A percentile compares a stretch with the other conserved stretches of the same genome.
These are phyloP conservation scores for Auriculariales sp. DNA, from an alignment of 768 basidiomycete species.

Conservation along the genomic window DNA sequence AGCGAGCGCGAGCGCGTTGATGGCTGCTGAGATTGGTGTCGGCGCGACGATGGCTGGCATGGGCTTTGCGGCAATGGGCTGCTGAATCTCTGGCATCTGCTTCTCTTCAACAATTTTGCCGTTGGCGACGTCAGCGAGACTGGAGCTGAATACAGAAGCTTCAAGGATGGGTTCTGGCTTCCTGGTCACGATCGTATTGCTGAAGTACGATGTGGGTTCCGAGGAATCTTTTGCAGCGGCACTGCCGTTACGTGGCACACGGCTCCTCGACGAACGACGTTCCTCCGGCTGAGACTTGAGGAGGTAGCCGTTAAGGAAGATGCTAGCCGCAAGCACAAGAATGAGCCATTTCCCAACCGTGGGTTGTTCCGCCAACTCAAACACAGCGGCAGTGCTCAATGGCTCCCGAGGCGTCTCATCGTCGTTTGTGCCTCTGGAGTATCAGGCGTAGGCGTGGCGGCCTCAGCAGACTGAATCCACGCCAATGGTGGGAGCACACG, in stretches of 20 bases:
- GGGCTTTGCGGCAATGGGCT: conserved; percentile 3
- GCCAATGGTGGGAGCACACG: conserved; percentile 23
- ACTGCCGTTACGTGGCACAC: background rate
- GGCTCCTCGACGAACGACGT: background rate
- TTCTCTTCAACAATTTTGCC: background rate
- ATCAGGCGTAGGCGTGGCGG: conserved; percentile 1
- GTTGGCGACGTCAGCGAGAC: too few relatives aligned
- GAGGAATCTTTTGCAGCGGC: background rate
- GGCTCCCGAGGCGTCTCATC: background rate
- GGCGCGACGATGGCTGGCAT: background rate
- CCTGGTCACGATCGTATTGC: background rate
- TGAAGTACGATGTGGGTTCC: background rate
- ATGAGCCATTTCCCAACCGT: conserved; percentile 93
- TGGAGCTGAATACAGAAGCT: too few relatives aligned
- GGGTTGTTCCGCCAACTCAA: conserved; percentile 30
- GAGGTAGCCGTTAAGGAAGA: conserved; percentile 84
- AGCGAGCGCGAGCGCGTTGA: background rate
- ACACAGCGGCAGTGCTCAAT: background rate
- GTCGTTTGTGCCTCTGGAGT: conserved; percentile 18
- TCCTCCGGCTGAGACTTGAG: conserved; percentile 35
- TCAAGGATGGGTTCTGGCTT: too few relatives aligned
- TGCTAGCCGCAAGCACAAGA: conserved; percentile 67
- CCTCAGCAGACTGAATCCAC: background rate
- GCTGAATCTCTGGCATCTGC: too few relatives aligned
- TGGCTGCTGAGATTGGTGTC: background rate